These are phyloP conservation scores for Carex scoparia DNA, from an alignment of 176 grass and related monocot species.

Conservation along the genomic window DNA sequence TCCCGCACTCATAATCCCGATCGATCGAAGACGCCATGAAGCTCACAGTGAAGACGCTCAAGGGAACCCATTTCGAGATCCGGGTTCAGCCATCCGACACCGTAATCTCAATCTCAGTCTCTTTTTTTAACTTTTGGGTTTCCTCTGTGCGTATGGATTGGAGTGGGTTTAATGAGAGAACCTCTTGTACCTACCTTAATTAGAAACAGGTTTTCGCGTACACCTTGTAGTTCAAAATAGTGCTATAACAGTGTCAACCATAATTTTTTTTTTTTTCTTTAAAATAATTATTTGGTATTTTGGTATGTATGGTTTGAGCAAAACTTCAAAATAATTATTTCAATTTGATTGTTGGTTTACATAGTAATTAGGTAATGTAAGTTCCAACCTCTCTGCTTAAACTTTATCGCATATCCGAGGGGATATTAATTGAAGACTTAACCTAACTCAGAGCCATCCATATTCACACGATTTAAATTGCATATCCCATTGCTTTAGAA, in stretches of 20 bases:
- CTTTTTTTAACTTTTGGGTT: not conserved
- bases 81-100: conserved; percentile 65
- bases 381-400: not conserved
- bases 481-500: not conserved
- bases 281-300: not conserved
- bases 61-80: conserved; percentile 88
- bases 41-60: conserved; percentile 90
- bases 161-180: not conserved
- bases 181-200: not conserved
- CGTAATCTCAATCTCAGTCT: conserved; percentile 32
- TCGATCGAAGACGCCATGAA: conserved; percentile 44
- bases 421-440: not conserved
- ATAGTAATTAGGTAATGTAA: not conserved
- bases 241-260: too few species aligned
- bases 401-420: not conserved
- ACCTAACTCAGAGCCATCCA: not conserved
- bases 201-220: not conserved
- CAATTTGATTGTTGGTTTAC: not conserved
- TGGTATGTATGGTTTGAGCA: not conserved
- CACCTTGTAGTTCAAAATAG: not conserved
- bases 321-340: not conserved
- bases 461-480: too few species aligned
- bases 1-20: not conserved
- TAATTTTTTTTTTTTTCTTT: not conserved
- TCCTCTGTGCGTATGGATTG: not conserved